Conservation (phyloP, 2,329 filamentous ascomycete genomes). For the Cyanodermella asteris region DNA sequence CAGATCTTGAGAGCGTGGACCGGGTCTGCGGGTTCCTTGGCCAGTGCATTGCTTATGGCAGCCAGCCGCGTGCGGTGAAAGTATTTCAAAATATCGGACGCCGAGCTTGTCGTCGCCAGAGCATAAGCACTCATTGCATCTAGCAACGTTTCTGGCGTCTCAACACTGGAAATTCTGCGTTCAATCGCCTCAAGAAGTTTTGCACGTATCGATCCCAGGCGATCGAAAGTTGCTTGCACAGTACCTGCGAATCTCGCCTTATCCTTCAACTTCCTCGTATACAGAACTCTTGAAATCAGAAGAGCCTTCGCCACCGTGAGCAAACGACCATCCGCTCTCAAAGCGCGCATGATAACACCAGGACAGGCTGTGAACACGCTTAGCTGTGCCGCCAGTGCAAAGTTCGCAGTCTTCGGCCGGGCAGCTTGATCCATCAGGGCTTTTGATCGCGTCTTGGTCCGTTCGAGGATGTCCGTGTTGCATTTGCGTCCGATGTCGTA, state of each 20-base stretch:
- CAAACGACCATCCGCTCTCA: conserved; percentile 28
- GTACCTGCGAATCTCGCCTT: conserved; percentile 40
- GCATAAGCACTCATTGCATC: conserved; percentile 65
- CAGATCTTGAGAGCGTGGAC: conserved; percentile 49
- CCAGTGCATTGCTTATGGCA: conserved; percentile 42
- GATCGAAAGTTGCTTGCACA: too few relatives aligned
- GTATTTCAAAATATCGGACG: conserved; percentile 55
- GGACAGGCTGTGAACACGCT: conserved; percentile 35
- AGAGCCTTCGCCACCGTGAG: conserved; percentile 46
- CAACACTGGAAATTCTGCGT: conserved; percentile 24
- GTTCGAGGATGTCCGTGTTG: conserved; percentile 47
- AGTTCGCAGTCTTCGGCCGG: conserved; percentile 18
- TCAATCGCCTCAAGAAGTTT: conserved; percentile 46
- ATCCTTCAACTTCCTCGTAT: conserved; percentile 52
- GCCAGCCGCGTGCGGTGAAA: conserved; percentile 54
- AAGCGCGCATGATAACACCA: conserved; percentile 27
- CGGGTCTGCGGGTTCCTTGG: conserved; percentile 30
- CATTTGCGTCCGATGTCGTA: conserved; percentile 55
- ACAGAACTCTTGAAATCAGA: conserved; percentile 52
- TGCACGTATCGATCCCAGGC: conserved; percentile 37
- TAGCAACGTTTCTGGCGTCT: conserved; percentile 31
- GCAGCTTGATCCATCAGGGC: conserved; percentile 28
- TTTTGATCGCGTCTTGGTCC: too few relatives aligned
- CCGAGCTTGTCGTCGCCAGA: conserved; percentile 56
- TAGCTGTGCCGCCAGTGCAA: conserved; percentile 32